Conservation (phyloP, 768 basidiomycete species). For the Inosperma sp. region DNA sequence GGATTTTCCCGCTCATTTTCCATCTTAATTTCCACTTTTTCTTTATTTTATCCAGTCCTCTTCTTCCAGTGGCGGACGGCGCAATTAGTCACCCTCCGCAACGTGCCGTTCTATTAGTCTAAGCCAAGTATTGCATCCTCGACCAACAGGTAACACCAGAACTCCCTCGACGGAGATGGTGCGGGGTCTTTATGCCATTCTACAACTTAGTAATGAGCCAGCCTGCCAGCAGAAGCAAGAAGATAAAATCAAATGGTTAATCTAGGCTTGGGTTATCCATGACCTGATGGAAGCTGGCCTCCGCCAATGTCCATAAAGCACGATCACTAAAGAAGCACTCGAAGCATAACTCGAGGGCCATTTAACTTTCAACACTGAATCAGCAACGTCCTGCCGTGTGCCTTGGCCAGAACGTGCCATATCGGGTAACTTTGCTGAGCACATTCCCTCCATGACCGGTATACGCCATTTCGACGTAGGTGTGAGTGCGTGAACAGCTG, state of each 20-base stretch:
- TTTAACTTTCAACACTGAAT: conserved; percentile 4
- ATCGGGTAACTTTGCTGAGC: background rate
- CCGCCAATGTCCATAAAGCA: conserved; percentile 6
- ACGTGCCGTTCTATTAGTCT: no score
- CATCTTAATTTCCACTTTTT: background rate
- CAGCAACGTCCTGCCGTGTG: conserved; percentile 6
- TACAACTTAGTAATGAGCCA: no score
- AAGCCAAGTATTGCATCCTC: background rate
- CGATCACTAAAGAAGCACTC: conserved; percentile 7
- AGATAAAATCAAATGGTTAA: background rate
- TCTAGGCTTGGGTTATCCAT: background rate
- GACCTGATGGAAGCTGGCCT: conserved; percentile 5
- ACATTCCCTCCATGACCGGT: conserved; percentile 2
- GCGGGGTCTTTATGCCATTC: background rate
- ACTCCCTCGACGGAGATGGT: background rate
- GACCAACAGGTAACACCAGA: background rate
- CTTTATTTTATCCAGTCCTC: no score
- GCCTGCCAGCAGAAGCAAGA: background rate
- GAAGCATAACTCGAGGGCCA: background rate
- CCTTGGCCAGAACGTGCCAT: background rate
- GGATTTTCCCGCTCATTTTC: conserved; percentile 3
- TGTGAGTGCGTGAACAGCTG: background rate
- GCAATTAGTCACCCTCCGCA: no score
- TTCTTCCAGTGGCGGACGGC: no score
- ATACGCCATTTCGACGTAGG: conserved; percentile 5